A percentile compares a stretch with the other conserved stretches of the same genome.
These are phyloP conservation scores for Phialophora tarda DNA, from an alignment of 2,329 filamentous ascomycete genomes.

Conservation along the genomic window DNA sequence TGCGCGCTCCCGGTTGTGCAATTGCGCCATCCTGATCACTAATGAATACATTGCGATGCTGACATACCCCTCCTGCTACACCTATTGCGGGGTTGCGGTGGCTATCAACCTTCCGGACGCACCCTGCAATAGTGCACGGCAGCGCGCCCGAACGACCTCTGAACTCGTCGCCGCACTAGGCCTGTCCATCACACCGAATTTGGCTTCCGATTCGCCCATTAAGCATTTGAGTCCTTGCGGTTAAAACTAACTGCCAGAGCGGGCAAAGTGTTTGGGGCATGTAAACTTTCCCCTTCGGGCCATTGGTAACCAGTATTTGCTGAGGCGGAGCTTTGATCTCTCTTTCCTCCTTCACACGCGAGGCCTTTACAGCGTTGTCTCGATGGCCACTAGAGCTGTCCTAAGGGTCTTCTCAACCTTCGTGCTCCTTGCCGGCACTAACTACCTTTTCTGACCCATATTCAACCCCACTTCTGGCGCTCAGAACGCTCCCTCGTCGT, in stretches of 20 bases:
- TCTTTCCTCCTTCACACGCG: background rate
- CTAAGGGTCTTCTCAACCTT: background rate
- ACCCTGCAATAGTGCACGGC: background rate
- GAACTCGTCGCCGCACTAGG: background rate
- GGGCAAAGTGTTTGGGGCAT: background rate
- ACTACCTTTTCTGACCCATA: conserved; percentile 24
- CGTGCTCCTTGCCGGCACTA: conserved; percentile 10
- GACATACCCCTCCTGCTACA: conserved; percentile 6
- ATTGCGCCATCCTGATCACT: conserved; percentile 15
- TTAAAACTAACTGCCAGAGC: background rate
- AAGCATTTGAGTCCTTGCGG: background rate
- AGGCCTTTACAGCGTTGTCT: background rate
- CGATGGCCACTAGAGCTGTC: background rate
- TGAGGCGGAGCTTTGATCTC: background rate
- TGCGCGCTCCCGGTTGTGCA: conserved; percentile 8
- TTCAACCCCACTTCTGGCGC: conserved; percentile 4
- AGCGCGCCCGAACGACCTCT: background rate
- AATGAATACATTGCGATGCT: conserved; percentile 13
- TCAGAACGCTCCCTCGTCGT: conserved; percentile 27
- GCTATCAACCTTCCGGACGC: background rate
- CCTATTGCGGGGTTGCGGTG: background rate
- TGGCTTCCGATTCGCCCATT: background rate
- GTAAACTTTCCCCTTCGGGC: conserved; percentile 21
- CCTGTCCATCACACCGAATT: background rate
- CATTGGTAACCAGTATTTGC: conserved; percentile 9